Evolutionary conservation across 1,139 yeast species (phyloP), one percentile per base, ranked within the genome.

Genomic region (Scheffersomyces parashehatae): DNA sequence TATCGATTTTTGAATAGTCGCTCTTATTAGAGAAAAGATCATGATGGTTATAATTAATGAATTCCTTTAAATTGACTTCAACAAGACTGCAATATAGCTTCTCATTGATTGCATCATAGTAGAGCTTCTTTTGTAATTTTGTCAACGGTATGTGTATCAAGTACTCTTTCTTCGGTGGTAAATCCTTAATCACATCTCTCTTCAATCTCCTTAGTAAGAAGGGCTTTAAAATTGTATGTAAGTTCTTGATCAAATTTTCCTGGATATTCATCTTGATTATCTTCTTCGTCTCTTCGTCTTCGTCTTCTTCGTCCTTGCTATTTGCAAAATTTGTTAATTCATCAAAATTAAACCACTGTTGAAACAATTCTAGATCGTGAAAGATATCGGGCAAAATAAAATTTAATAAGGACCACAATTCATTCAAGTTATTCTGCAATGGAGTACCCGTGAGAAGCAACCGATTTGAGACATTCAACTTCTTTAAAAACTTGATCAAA

Each of bases 131-230:
- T 62, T 93, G 98, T 32, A 75, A 59, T 0, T 71, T 64, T 0
- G 91, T 79, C 47, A 93, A 62, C 3, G 85, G 81, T 5, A 89
- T 80, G 59, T 87, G 90, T 3, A 93, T 73, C 39, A 88, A 76
- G 56, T 89, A 91, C 62, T 93, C 99, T 51, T 93, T 82, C 62
- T 93, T 93, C 1, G 93, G 88, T 0, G 97, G 98, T 46, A 93
- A 69, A 29, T 72, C 70, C 38, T 65, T 69, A 12, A 82, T 77
- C 0, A 88, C 97, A 45, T 82, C 85, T 40, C 74, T 75, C 59
- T 93, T 93, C 58, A 91, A 67, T 47, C 99, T 73, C 54, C 99
- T 75, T 38, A 93, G 70, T 35, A 93, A 66, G 54, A 93, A 93
- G 0, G 99, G 99, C 55, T 89, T 83, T 50, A 93, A 69, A 43